A percentile compares a stretch with the other conserved stretches of the same genome.
phyloP scores from a whole-genome alignment of 2,329 filamentous ascomycete species.

The Aphanocladium album region DNA sequence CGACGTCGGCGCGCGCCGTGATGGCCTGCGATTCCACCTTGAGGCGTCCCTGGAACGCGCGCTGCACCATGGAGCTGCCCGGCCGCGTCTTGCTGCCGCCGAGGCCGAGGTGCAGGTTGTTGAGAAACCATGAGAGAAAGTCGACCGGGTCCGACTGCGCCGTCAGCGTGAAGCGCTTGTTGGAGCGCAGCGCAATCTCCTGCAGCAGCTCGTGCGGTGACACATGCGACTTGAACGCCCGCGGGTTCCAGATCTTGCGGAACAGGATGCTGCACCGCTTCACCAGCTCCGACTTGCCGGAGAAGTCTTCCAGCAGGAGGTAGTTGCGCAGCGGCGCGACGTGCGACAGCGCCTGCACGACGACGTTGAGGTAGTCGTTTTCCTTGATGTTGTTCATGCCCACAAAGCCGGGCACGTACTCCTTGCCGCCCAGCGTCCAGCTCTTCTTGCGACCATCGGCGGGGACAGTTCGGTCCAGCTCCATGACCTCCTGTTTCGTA shows the following conservation, averaged over 20 bases:
- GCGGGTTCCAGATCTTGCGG: constrained; percentile 96
- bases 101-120: constrained; percentile 86
- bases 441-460: constrained; percentile 30
- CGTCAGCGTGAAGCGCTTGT: constrained; percentile 87
- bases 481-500: constrained; percentile 71
- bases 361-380: constrained; percentile 96
- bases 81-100: constrained; percentile 87
- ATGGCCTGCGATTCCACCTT: constrained; percentile 93
- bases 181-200: constrained; percentile 84
- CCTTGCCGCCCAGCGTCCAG: constrained; percentile 75
- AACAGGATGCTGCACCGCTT: constrained; percentile 85
- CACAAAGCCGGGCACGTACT: constrained; percentile 90
- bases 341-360: constrained; percentile 87
- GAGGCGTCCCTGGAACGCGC: constrained; percentile 87
- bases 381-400: constrained; percentile 99
- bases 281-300: constrained; percentile 68
- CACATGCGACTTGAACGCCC: constrained; percentile 93
- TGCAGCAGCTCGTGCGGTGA: constrained; percentile 96
- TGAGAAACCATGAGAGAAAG: constrained; percentile 95
- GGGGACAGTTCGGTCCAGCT: constrained; percentile 63
- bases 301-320: constrained; percentile 81
- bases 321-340: constrained; percentile 86
- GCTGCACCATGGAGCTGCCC: constrained; percentile 79
- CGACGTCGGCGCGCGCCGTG: constrained; percentile 81
- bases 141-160: constrained; percentile 93